Percentiles rank a stretch among this genome's conserved stretches.
Conservation (phyloP, 2,329 filamentous ascomycete species). For the Neonectria magnoliae region DNA sequence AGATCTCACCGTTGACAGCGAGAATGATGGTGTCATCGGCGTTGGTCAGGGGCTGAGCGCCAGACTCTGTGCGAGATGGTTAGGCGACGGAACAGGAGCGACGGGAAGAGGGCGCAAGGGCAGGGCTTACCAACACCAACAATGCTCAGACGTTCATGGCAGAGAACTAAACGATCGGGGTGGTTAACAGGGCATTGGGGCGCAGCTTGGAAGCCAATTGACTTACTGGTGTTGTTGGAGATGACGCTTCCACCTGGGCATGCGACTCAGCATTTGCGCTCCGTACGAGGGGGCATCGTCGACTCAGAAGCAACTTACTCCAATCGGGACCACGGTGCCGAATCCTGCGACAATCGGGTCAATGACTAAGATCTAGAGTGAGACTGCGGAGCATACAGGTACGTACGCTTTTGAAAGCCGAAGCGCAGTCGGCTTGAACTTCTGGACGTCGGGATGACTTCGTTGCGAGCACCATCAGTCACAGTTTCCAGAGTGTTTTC, state of each 20-base stretch:
- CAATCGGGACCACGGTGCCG: slow-evolving; percentile 98
- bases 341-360: slow-evolving; percentile 65
- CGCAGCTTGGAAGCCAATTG: slow-evolving; percentile 32
- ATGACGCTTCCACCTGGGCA: slow-evolving; percentile 83
- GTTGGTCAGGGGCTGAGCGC: slow-evolving; percentile 94
- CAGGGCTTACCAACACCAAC: slow-evolving; percentile 84
- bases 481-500: slow-evolving; percentile 25
- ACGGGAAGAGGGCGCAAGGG: slow-evolving; percentile 17
- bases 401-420: slow-evolving; percentile 92
- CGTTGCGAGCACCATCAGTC: slow-evolving; percentile 29
- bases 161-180: slow-evolving; percentile 72
- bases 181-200: slow-evolving; percentile 40
- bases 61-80: slow-evolving; percentile 72
- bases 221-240: slow-evolving; percentile 88
- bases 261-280: slow-evolving; percentile 45
- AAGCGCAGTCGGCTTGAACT: slow-evolving; percentile 95
- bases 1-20: slow-evolving; percentile 99
- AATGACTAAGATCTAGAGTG: slow-evolving; percentile 11
- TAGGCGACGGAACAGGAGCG: slow-evolving; percentile 22
- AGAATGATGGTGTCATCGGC: slow-evolving; percentile 88
- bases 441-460: slow-evolving; percentile 91
- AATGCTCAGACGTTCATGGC: slow-evolving; percentile 97
- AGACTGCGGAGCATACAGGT: not conserved
- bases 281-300: slow-evolving; percentile 6
- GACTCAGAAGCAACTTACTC: slow-evolving; percentile 72